Conservation (phyloP, 2,329 filamentous ascomycete species). For the Sporothrix protearum region DNA sequence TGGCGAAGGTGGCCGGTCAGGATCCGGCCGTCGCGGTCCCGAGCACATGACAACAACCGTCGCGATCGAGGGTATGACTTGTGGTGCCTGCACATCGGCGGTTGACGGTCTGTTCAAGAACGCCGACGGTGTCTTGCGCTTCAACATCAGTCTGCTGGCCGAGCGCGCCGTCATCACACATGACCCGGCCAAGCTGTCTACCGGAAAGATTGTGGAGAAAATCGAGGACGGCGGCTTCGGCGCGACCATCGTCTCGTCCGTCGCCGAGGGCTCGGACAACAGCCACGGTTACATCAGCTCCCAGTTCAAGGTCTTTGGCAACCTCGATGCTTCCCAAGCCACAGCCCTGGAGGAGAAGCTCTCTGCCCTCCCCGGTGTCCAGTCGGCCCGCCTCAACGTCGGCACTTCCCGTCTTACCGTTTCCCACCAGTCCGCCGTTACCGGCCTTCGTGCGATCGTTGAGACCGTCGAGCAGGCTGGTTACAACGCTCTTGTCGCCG, state of each 20-base stretch:
- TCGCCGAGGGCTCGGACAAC: conserved; percentile 55
- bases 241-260: conserved; percentile 74
- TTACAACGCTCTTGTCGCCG: conserved; percentile 83
- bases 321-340: conserved; percentile 68
- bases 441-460: conserved; percentile 78
- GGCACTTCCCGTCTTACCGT: conserved; percentile 71
- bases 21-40: conserved; percentile 47
- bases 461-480: conserved; percentile 77
- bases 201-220: conserved; percentile 72
- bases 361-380: conserved; percentile 64
- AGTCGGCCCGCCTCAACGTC: conserved; percentile 68
- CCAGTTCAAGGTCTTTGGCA: conserved; percentile 81
- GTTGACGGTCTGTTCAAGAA: conserved; percentile 78
- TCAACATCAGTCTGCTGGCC: conserved; percentile 92
- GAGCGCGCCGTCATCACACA: conserved; percentile 88
- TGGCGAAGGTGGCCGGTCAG: conserved; percentile 45
- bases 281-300: conserved; percentile 58
- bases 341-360: conserved; percentile 67
- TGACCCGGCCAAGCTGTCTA: conserved; percentile 64
- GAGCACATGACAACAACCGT: conserved; percentile 71
- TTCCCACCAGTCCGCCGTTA: conserved; percentile 64
- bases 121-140: conserved; percentile 74
- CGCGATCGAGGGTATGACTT: conserved; percentile 94
- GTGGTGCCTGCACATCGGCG: conserved; percentile 90
- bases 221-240: conserved; percentile 92